Evolutionary conservation across 371 early-diverging fungal genomes (phyloP).

Genomic region (Cladochytrium tenue): DNA sequence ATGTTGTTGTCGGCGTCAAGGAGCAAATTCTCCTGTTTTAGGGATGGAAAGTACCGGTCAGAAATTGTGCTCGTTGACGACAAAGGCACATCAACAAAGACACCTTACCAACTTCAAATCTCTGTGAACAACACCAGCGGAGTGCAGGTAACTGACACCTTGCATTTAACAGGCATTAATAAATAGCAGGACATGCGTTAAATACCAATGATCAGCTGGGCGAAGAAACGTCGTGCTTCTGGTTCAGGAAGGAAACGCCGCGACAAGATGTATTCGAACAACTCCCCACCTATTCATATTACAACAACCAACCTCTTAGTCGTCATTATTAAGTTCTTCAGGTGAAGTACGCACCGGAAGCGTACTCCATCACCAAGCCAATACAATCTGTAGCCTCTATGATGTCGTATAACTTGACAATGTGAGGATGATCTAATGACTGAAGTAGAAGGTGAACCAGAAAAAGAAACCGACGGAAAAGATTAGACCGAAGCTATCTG

Average conservation of each 20-base stretch:
- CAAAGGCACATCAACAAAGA: background rate
- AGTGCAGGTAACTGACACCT: conserved; percentile 64
- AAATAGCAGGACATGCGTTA: conserved; percentile 75
- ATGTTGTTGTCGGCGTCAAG: conserved; percentile 83
- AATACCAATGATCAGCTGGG: conserved; percentile 93
- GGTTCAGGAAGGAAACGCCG: conserved; percentile 88
- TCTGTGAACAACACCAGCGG: conserved; percentile 63
- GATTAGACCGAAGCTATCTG: no score
- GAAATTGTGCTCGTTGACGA: background rate
- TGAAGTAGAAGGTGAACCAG: conserved; percentile 46
- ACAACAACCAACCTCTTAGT: conserved; percentile 4
- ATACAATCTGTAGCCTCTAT: conserved; percentile 94
- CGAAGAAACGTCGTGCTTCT: conserved; percentile 89
- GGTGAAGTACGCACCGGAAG: conserved; percentile 72
- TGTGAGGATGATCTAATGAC: conserved; percentile 83
- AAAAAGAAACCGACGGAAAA: no score
- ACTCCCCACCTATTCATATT: conserved; percentile 68
- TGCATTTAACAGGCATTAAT: conserved; percentile 17
- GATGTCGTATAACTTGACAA: conserved; percentile 93
- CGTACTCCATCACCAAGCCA: conserved; percentile 93
- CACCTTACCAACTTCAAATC: conserved; percentile 64
- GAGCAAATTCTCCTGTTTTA: conserved; percentile 80
- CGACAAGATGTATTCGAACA: conserved; percentile 94
- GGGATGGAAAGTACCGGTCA: background rate
- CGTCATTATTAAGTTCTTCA: no score